Percentiles rank a stretch among this genome's conserved stretches.
Evolutionary conservation across 1,284 basidiomycete genomes (phyloP).

Genomic region (Rhodotorula mucilaginosa): DNA sequence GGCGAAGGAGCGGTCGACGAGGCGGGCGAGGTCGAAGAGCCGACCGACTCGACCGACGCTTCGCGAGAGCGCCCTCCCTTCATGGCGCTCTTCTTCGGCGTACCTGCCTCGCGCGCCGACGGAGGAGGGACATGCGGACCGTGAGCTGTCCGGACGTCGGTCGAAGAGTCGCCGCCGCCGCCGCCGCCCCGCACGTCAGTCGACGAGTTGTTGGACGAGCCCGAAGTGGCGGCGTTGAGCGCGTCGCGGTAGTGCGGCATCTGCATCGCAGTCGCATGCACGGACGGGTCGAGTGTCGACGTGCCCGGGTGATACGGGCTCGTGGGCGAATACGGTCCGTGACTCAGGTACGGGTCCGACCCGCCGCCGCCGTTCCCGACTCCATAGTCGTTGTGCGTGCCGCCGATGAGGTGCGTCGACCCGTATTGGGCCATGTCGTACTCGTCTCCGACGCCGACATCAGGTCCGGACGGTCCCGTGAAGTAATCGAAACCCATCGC

Average conservation of each 20-base stretch:
- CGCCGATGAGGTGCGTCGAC: slow-evolving; percentile 38
- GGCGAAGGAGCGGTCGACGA: slow-evolving; percentile 12
- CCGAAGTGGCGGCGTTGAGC: neutral
- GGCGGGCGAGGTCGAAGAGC: slow-evolving; percentile 1
- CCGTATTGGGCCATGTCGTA: slow-evolving; percentile 42
- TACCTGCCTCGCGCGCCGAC: slow-evolving; percentile 8
- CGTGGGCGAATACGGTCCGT: slow-evolving; percentile 27
- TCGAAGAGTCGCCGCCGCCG: neutral
- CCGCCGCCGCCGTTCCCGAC: slow-evolving; percentile 5
- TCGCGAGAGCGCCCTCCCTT: slow-evolving; percentile 34
- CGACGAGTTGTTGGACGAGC: slow-evolving; percentile 9
- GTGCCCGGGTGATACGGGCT: slow-evolving; percentile 27
- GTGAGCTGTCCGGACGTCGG: slow-evolving; percentile 4
- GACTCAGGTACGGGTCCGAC: slow-evolving; percentile 8
- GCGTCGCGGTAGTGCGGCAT: slow-evolving; percentile 32
- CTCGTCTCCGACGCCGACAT: slow-evolving; percentile 52
- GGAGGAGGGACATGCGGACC: slow-evolving; percentile 26
- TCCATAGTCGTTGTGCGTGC: slow-evolving; percentile 37
- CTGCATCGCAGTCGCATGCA: slow-evolving; percentile 10
- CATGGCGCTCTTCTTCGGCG: slow-evolving; percentile 32
- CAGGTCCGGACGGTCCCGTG: slow-evolving; percentile 51
- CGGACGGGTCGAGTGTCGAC: slow-evolving; percentile 7
- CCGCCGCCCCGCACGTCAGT: neutral
- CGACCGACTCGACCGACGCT: slow-evolving; percentile 18
- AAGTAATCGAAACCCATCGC: slow-evolving; percentile 40